A percentile compares a stretch with the other conserved stretches of the same genome.
Conservation (phyloP, 2,329 filamentous ascomycete species). For the Alternaria atra region DNA sequence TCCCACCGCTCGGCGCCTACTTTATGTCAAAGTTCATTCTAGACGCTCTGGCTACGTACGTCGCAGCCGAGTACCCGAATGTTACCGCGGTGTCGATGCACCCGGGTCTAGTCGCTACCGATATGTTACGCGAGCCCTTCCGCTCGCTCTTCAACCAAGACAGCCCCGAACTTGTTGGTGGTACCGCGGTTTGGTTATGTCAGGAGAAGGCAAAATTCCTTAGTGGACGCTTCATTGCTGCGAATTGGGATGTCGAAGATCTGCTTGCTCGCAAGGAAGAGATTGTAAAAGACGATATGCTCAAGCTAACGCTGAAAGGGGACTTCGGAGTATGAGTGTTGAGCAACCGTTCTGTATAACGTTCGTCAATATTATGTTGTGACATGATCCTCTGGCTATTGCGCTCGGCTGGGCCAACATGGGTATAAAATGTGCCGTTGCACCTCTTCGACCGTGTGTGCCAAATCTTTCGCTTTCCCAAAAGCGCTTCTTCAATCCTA, state of each 20-base stretch:
- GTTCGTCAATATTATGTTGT: not conserved
- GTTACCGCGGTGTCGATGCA: slow-evolving; percentile 26
- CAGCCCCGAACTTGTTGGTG: slow-evolving; percentile 40
- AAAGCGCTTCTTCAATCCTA: too few relatives aligned
- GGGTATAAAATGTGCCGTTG: too few relatives aligned
- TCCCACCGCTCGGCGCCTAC: slow-evolving; percentile 21
- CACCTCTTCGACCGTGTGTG: too few relatives aligned
- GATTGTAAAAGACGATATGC: slow-evolving; percentile 21
- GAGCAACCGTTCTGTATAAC: not conserved
- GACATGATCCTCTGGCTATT: not conserved
- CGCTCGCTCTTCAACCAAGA: slow-evolving; percentile 25
- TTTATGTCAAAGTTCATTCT: slow-evolving; percentile 22
- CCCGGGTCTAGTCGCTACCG: slow-evolving; percentile 25
- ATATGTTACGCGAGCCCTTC: slow-evolving; percentile 27
- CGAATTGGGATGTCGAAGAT: slow-evolving; percentile 46
- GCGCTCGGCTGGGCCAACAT: not conserved
- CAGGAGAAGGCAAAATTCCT: slow-evolving; percentile 37
- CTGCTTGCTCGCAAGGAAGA: slow-evolving; percentile 31
- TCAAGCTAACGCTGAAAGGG: slow-evolving; percentile 27
- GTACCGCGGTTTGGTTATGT: slow-evolving; percentile 35
- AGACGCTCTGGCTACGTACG: slow-evolving; percentile 18
- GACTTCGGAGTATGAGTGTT: slow-evolving; percentile 17
- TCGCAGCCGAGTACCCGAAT: slow-evolving; percentile 27
- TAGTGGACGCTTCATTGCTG: slow-evolving; percentile 36
- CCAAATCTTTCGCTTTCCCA: too few relatives aligned